phyloP scores from a whole-genome alignment of 345 rosid species.

The Rubroshorea leprosula region DNA sequence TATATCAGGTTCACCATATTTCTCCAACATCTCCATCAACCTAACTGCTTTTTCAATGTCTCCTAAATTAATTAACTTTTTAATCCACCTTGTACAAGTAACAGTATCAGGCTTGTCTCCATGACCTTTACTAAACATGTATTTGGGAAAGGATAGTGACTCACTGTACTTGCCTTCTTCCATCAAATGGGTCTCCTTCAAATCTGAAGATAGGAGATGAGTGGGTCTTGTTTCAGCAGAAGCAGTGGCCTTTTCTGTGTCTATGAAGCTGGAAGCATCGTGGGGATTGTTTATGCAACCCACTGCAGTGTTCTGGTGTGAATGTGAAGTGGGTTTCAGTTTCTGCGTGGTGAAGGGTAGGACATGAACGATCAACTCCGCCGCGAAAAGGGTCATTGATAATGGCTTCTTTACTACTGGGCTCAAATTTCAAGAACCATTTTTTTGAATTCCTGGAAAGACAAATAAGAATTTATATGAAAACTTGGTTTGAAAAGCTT shows the following conservation, averaged over 20 bases:
- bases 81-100: too few relatives aligned
- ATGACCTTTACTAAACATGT: too few relatives aligned
- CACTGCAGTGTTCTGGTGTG: slow-evolving; percentile 17
- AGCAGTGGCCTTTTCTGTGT: slow-evolving; percentile 15
- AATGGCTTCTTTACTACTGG: too few relatives aligned
- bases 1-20: too few relatives aligned
- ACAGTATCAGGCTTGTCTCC: too few relatives aligned
- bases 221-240: slow-evolving; percentile 36
- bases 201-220: slow-evolving; percentile 48
- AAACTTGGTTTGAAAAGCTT: too few relatives aligned
- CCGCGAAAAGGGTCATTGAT: slow-evolving; percentile 30
- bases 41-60: too few relatives aligned
- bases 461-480: too few relatives aligned
- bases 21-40: too few relatives aligned
- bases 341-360: slow-evolving; percentile 21
- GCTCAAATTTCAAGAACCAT: too few relatives aligned
- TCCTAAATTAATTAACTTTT: too few relatives aligned
- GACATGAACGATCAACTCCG: slow-evolving; percentile 26
- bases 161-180: slow-evolving; percentile 56
- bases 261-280: slow-evolving; percentile 3
- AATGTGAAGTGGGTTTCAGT: slow-evolving; percentile 27
- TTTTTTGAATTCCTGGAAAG: too few relatives aligned
- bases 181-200: slow-evolving; percentile 49
- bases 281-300: slow-evolving; percentile 18
- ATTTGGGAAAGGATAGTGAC: slow-evolving; percentile 62